Evolutionary conservation across 805 yeast genomes (phyloP), one percentile per base, ranked within the genome.

Genomic region (Metschnikowia chrysomelidarum): DNA sequence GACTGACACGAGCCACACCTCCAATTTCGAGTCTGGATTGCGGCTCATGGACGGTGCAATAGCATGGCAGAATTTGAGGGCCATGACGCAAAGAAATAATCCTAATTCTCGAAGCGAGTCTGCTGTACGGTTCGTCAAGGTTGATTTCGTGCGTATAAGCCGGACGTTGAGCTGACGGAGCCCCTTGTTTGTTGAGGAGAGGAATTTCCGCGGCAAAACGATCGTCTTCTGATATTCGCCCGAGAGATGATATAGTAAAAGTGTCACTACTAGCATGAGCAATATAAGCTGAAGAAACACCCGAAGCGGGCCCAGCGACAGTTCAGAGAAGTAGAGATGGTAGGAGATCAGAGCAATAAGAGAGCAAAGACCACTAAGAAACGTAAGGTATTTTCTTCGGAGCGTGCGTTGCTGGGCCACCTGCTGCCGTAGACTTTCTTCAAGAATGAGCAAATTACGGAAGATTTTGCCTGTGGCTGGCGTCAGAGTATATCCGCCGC

Each of bases 211-310:
- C 2, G 96, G 95, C 26, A 80, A 66, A 11, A 85, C 82, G 36
- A 91, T 85, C 0, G 96, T 87, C 42, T 93, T 76, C 39, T 76
- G 76, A 59, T 91, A 93, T 61, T 88, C 93, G 1, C 98, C 98
- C 16, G 95, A 82, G 22, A 91, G 60, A 51, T 84, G 88, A 60
- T 87, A 91, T 27, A 91, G 65, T 17, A 78, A 71, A 37, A 88
- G 61, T 0, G 96, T 84, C 13, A 89, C 77, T 19, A 75, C 47
- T 13, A 77, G 71, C 33, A 82, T 80, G 12, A 82, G 64, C 3
- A 85, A 71, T 10, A 78, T 53, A 31, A 86, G 77, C 53, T 79
- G 77, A 41, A 62, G 64, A 27, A 53, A 51, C 40, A 64, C 69
- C 40, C 67, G 59, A n/a, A 43, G 44, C 7, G 58, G 44, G 8